phyloP scores from a whole-genome alignment of 225 moss, liverwort and hornwort genomes.

The Physcomitrium patens region DNA sequence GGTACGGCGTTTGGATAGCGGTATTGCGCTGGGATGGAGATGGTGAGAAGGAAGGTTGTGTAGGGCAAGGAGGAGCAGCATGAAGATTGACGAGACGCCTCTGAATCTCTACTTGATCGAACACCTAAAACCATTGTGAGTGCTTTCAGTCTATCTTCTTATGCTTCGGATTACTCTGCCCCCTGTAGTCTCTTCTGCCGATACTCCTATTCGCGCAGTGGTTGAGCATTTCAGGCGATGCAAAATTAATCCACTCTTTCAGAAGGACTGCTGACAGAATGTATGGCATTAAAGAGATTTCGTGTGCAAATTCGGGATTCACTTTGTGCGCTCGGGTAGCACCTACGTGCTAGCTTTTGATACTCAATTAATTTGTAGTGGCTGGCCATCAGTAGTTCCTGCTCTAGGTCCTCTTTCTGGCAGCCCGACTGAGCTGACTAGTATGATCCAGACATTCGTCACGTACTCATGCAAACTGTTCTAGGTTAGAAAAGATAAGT shows the following conservation, averaged over 20 bases:
- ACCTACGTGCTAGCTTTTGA: neutral
- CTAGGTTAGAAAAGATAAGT: conserved; percentile 20
- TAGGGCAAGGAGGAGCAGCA: conserved; percentile 61
- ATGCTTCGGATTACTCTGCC: neutral
- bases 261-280: conserved; percentile 23
- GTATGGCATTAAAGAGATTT: conserved; percentile 7
- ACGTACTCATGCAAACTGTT: conserved; percentile 7
- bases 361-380: conserved; percentile 8
- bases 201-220: neutral
- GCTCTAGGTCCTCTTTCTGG: conserved; percentile 8
- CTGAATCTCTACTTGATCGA: conserved; percentile 87
- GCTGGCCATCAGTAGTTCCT: conserved; percentile 20
- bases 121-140: conserved; percentile 87
- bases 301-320: conserved; percentile 12
- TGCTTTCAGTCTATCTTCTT: conserved; percentile 23
- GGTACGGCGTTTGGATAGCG: conserved; percentile 48
- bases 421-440: conserved; percentile 9
- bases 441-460: neutral
- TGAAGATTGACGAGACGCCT: conserved; percentile 96
- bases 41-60: conserved; percentile 21
- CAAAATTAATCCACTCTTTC: conserved; percentile 1
- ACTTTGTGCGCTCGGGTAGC: conserved; percentile 19
- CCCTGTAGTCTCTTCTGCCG: conserved; percentile 6
- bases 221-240: conserved; percentile 4
- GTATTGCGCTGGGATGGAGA: conserved; percentile 30